Conservation (phyloP, 495 filamentous ascomycete species). For the Paragyromitra xinjiangensis region DNA sequence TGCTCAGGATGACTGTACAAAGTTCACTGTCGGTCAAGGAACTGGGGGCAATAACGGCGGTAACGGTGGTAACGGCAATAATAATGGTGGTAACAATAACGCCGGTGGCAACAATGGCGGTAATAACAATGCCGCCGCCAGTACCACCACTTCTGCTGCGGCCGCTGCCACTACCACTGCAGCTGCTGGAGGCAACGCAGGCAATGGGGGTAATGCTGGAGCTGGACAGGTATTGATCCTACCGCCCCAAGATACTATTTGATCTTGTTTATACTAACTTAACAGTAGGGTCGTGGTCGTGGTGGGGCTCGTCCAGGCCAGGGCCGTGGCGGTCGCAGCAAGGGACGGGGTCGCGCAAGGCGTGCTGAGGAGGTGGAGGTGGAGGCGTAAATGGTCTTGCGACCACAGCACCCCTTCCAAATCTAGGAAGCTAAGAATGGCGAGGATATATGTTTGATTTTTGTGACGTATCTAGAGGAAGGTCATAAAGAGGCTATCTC, state of each 20-base stretch:
- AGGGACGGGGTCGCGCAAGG: slow-evolving; percentile 8
- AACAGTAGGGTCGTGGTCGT: slow-evolving; percentile 37
- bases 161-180: not conserved
- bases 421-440: not conserved
- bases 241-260: not conserved
- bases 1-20: slow-evolving; percentile 75
- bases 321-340: slow-evolving; percentile 19
- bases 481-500: slow-evolving; percentile 7
- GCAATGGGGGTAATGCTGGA: not conserved
- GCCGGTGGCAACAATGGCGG: slow-evolving; percentile 28
- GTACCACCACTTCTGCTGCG: not conserved
- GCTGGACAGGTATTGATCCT: slow-evolving; percentile 33
- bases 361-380: not conserved
- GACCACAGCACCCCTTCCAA: slow-evolving; percentile 1
- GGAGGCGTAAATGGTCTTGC: slow-evolving; percentile 3
- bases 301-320: slow-evolving; percentile 12
- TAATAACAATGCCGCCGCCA: not conserved
- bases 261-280: slow-evolving; percentile 20
- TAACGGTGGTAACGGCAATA: slow-evolving; percentile 30
- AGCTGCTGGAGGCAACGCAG: not conserved
- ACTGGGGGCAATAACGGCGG: slow-evolving; percentile 53
- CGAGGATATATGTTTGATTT: slow-evolving; percentile 21
- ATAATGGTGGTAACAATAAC: slow-evolving; percentile 52
- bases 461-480: slow-evolving; percentile 35
- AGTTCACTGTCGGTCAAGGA: slow-evolving; percentile 64